Base-by-base conservation (phyloP, 108 stramenopile species). In the Nitzschia sp. region DNA sequence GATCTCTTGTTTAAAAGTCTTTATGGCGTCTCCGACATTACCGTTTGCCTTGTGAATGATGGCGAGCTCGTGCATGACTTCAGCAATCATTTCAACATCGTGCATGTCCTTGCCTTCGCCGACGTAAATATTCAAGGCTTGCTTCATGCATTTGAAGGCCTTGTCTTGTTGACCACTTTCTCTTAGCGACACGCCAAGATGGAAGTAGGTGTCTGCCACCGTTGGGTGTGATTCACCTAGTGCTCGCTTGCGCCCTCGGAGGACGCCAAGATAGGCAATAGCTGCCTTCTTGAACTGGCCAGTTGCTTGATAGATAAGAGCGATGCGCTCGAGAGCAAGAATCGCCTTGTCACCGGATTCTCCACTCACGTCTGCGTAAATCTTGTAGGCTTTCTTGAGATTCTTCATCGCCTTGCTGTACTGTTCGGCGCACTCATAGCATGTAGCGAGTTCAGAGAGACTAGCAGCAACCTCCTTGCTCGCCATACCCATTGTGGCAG, bases 121-220 rank as follows among this genome's bases (percentile, higher is more conserved):
- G 33, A 82, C 78, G 55, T 82, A 82, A 24, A 86, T 80, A 33
- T 81, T 79, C 47, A 86, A 55, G 25, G 81, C 79, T 68, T 82
- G 81, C 66, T 82, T 86, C 75, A 82, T 80, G 60, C 85, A 86
- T 64, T 82, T 86, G 66, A 86, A 70, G 0, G 85, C 78, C 54
- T 86, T 86, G 6, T 86, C 79, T 47, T 59, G 57, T 46, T 86
- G 81, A 2, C 72, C 69, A 33, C 60, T 80, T 59, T 82, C 70
- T 2, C 79, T 78, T 29, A 86, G 79, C 11, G 72, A 77, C 1
- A 70, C 66, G 28, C 81, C 85, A 28, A 86, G 72, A 48, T 77
- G 75, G 69, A 74, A 75, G 59, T 79, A 86, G 17, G 85, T 80
- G 24, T 77, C 79, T 15, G 81, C 85, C 15, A 82, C 72, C 0